These are phyloP conservation scores for Aspergillus sp. DNA, from an alignment of 2,329 filamentous ascomycete species.

Conservation along the genomic window DNA sequence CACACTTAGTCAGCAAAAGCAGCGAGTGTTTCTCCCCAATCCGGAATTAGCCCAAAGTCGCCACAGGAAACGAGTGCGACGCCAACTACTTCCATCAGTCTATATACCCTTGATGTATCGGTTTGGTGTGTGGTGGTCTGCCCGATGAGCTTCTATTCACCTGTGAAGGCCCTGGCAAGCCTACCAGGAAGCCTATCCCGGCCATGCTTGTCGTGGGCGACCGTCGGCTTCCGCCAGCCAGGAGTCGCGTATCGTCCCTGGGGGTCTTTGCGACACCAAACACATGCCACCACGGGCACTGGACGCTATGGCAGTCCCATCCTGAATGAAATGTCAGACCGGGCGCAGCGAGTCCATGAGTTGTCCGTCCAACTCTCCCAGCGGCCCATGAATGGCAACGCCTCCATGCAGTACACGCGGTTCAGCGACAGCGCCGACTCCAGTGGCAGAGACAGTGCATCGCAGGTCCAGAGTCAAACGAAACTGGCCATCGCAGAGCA, in stretches of 20 bases:
- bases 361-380: not conserved
- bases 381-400: not conserved
- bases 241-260: not conserved
- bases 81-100: no score
- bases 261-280: not conserved
- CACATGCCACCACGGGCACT: not conserved
- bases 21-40: no score
- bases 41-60: no score
- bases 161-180: not conserved
- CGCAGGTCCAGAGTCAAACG: slow-evolving; percentile 1
- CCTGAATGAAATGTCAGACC: not conserved
- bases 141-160: not conserved
- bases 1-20: no score
- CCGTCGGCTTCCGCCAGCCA: not conserved
- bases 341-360: not conserved
- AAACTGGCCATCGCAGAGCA: slow-evolving; percentile 20
- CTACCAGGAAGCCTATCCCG: not conserved
- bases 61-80: no score
- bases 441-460: not conserved
- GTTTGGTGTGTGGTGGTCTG: not conserved
- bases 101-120: no score
- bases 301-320: not conserved
- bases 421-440: not conserved
- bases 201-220: not conserved
- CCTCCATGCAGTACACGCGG: not conserved